Evolutionary conservation across 495 filamentous ascomycete species (phyloP).

Genomic region (Penicillium cosmopolitanum): DNA sequence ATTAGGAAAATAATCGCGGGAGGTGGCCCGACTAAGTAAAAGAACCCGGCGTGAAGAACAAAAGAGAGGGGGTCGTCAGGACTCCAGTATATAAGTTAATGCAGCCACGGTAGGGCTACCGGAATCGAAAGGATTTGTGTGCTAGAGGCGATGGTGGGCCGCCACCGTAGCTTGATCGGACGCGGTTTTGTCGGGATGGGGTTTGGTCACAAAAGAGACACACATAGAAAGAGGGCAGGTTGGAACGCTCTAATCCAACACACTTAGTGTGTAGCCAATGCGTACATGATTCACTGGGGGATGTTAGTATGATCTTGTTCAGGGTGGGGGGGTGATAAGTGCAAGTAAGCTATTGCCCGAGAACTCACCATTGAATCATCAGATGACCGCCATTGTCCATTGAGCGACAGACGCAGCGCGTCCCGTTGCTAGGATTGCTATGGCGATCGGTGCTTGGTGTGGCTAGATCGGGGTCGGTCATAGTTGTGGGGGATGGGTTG

Average conservation of each 20-base stretch:
- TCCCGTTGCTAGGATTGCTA: constrained; percentile 58
- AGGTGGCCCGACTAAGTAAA: constrained; percentile 29
- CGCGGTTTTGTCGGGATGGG: constrained; percentile 66
- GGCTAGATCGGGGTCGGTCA: constrained; percentile 66
- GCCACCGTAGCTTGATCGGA: constrained; percentile 57
- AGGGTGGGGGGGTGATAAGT: not conserved
- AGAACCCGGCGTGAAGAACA: constrained; percentile 12
- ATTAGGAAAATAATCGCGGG: constrained; percentile 28
- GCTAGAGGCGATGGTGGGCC: constrained; percentile 63
- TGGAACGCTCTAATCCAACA: constrained; percentile 65
- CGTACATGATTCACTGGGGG: constrained; percentile 75
- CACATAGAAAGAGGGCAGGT: constrained; percentile 75
- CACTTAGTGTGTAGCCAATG: constrained; percentile 85
- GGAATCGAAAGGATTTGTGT: constrained; percentile 64
- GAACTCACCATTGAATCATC: constrained; percentile 80
- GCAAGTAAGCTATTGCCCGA: constrained; percentile 5
- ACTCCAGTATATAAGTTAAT: constrained; percentile 17
- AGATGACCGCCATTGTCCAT: constrained; percentile 66
- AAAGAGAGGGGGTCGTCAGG: constrained; percentile 31
- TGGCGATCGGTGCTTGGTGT: constrained; percentile 67
- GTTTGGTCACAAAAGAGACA: constrained; percentile 81
- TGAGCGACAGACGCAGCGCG: constrained; percentile 75
- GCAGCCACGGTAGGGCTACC: constrained; percentile 28
- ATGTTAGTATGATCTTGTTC: constrained; percentile 14
- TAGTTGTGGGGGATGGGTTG: constrained; percentile 66